Base-by-base conservation (phyloP, 75 land plant species). In the Cunninghamia lanceolata region DNA sequence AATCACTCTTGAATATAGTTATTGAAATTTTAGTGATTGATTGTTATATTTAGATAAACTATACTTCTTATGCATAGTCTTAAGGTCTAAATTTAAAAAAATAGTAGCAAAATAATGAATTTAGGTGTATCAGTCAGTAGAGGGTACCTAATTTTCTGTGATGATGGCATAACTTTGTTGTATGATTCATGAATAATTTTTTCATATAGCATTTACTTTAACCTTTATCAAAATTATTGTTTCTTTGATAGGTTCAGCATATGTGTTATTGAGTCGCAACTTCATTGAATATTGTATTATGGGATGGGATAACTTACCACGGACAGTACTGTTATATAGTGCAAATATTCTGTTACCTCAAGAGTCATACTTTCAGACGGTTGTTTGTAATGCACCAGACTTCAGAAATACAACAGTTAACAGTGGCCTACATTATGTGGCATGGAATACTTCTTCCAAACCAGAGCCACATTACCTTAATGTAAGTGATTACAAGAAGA, bases 281-380 rank as follows among this genome's bases (percentile, higher is more conserved):
- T 93, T 97, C 54, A 85, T 92, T 21, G 99, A 97, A 89, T 96
- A 92, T 85, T 89, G 93, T 90, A 93, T 97, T 42, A 52, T 89
- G 91, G 99, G 99, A 11, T 87, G 91, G 63, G 99, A 97, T 86
- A 97, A 97, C 77, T 85, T 97, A 9, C 99, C 99, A 46, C 91
- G 99, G 87, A 90, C 89, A 68, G 78, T 94, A 34, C 91, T 97
- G 75, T 94, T 97, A 96, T 97, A 97, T 84, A 92, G 91, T n/a
- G 85, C 99, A 85, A 97, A 97, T 73, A 89, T 92, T 16, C 93
- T 92, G 9, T 89, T 93, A 50, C 87, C 98, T 38, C 92, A 90
- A 9, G 86, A 87, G 35, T 93, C 92, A 52, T 97, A 97, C 86
- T 96, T 97, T 88, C 99, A 96, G 15, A 96, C 98, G 16, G 86